Base-by-base conservation (phyloP, 805 yeast genomes). In the Wickerhamomyces bovis region DNA sequence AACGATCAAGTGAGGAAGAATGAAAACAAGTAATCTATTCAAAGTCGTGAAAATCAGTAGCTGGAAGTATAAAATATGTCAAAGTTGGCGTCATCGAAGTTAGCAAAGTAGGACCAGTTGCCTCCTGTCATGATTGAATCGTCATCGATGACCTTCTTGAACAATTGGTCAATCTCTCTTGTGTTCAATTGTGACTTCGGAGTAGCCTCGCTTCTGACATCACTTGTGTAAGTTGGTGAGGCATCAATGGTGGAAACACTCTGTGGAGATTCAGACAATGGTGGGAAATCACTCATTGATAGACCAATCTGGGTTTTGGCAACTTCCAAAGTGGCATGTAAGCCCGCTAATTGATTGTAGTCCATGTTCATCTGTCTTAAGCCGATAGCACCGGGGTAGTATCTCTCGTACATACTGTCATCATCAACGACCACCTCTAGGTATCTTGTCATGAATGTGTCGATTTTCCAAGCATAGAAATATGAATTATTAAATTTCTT, bases 401-500 rank as follows among this genome's bases (percentile, higher is more conserved):
- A 48, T 16, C 43, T 48, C 2, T 41, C 38, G 15, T 45, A 48
- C 42, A 48, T 45, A 13, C 31, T 28, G 11, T 19, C 15, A 9
- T 33, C 42, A 26, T 40, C 41, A 39, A 25, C 43, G 9, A 40
- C 23, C 2, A 44, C 30, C 21, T 41, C 42, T 13, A 45, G 38
- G 6, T 16, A 20, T 18, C 42, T 18, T 22, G 43, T 45, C 30
- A 45, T 40, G 13, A 28, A 13, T 23, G 38, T 48, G 26, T n/a
- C 10, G n/a, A 45, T 42, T 42, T 48, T 40, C 40, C 43, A 48
- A 13, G 51, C 48, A 30, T 45, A 48, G 46, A 43, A 48, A 28
- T 48, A 48, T 13, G 47, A 43, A 6, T 30, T 39, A 2, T 38
- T 43, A 13, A 48, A 41, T n/a, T 42, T 45, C 11, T n/a, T 16